These are phyloP conservation scores for Polygonum maritimum DNA, from an alignment of 148 eudicot genomes.

Conservation along the genomic window DNA sequence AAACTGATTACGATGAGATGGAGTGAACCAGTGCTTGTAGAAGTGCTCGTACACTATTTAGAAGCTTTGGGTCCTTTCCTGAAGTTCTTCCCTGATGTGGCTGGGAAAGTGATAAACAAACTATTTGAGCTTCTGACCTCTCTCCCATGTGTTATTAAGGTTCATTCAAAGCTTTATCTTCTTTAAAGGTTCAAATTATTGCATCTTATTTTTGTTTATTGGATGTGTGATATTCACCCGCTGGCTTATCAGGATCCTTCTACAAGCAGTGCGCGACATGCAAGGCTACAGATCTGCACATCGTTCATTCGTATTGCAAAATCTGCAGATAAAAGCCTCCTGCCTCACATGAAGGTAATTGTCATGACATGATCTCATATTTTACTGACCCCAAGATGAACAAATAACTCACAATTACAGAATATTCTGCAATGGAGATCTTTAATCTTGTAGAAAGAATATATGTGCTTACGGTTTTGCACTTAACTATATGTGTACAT, in stretches of 20 bases:
- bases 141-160: constrained; percentile 72
- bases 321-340: constrained; percentile 69
- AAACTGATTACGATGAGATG: constrained; percentile 74
- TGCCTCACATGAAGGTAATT: constrained; percentile 97
- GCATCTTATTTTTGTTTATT: not conserved
- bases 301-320: constrained; percentile 95
- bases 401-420: not conserved
- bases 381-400: not conserved
- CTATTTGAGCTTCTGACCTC: constrained; percentile 83
- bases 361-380: not conserved
- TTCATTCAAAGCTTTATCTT: constrained; percentile 13
- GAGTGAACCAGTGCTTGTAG: constrained; percentile 78
- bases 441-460: not conserved
- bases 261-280: constrained; percentile 77
- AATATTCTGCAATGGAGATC: not conserved
- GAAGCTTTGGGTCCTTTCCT: constrained; percentile 86
- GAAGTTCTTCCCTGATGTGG: constrained; percentile 73
- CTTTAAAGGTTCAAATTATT: not conserved
- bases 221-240: constrained; percentile 1
- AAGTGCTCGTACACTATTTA: constrained; percentile 80
- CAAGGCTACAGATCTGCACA: constrained; percentile 93
- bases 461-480: not conserved
- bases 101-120: constrained; percentile 75
- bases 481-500: not conserved
- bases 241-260: constrained; percentile 71